Evolutionary conservation across 2,329 filamentous ascomycete species (phyloP), one percentile per base, ranked within the genome.

Genomic region (Tolypocladium tropicale): DNA sequence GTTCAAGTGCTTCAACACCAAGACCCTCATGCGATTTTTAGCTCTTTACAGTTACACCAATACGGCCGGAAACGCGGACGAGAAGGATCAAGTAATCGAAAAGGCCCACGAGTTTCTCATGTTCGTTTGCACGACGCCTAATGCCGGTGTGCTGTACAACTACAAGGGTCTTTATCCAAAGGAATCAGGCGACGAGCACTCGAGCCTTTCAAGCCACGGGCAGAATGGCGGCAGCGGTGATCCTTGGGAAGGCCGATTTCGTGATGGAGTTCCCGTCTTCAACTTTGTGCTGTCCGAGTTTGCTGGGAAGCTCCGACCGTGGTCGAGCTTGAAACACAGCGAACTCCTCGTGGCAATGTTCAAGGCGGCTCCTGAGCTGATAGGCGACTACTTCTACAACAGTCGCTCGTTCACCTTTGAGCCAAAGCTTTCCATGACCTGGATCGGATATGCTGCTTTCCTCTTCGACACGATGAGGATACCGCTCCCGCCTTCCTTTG

Each of bases 361-460:
- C 67, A 79, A 78, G 59, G 82, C 83, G 9, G 89, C 88, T 0
- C 93, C 95, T 0, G 94, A 97, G 70, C 78, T 97, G 3, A 82
- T 95, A 1, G 88, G 90, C 48, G 85, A 91, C 64, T 99, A 95
- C 69, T 97, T 96, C 66, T 78, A 84, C 48, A 85, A 83, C 67
- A 92, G 90, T 66, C 85, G 82, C 58, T 82, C 86, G 55, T 94
- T 97, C 64, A 83, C 86, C 0, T 90, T 95, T 60, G 92, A 97
- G 46, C 92, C 94, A 0, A 97, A 96, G 67, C 78, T 95, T 6
- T 94, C 91, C 3, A 86, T 91, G 49, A 94, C 91, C 0, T 99
- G 94, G 94, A 89, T 97, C 62, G 92, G 93, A 46, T 96, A 95
- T 67, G 90, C 91, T 0, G 85, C 91, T 0, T 90, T 97, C 59